These are phyloP conservation scores for Paramecium pentaurelia DNA, from an alignment of 73 alveolate species.

Conservation along the genomic window DNA sequence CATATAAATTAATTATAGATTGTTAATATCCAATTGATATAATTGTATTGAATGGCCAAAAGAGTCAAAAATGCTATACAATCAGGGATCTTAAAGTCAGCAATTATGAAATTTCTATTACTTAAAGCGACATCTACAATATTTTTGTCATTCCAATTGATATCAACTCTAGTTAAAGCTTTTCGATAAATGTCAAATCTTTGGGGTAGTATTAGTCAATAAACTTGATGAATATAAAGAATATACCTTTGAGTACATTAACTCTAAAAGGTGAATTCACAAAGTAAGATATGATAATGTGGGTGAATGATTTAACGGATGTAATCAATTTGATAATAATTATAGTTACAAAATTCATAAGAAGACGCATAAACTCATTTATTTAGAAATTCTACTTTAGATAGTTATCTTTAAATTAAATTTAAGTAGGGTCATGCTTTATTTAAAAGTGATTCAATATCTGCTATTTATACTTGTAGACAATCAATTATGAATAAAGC, in stretches of 20 bases:
- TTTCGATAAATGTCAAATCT: not conserved
- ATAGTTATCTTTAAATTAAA: not conserved
- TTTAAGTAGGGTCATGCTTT: slow-evolving; percentile 23
- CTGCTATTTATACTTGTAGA: not conserved
- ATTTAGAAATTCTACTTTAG: not conserved
- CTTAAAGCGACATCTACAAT: not conserved
- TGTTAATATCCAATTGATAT: slow-evolving; percentile 27
- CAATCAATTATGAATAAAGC: not conserved
- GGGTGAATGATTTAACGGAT: slow-evolving; percentile 30
- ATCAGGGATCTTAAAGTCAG: not conserved
- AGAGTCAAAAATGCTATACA: not conserved
- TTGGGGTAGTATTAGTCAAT: not conserved
- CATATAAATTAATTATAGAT: slow-evolving; percentile 9
- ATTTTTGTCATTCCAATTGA: not conserved
- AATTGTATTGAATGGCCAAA: not conserved
- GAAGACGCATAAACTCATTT: slow-evolving; percentile 11
- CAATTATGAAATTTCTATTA: not conserved
- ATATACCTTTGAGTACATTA: not conserved
- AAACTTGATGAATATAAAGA: not conserved
- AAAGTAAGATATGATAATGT: not conserved
- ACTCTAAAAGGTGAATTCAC: not conserved
- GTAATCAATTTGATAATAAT: not conserved
- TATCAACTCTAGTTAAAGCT: not conserved
- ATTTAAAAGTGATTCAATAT: slow-evolving; percentile 19
- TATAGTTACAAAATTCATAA: not conserved